A percentile compares a stretch with the other conserved stretches of the same genome.
These are phyloP conservation scores for Fusarium ramigenum DNA, from an alignment of 2,329 filamentous ascomycete species.

Conservation along the genomic window DNA sequence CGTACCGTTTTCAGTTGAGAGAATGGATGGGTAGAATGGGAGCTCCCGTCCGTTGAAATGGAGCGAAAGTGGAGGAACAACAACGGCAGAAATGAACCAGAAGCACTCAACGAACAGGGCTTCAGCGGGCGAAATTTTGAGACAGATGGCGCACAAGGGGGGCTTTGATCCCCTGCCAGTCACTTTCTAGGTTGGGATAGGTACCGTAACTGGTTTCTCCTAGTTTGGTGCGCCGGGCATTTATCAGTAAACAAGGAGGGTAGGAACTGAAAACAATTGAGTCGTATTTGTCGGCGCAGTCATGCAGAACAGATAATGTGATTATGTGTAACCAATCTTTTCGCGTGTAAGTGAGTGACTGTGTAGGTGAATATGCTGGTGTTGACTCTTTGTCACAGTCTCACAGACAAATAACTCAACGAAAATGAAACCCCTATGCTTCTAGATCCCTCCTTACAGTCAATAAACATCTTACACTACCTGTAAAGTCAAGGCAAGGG, in stretches of 20 bases:
- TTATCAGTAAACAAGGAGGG: slow-evolving; percentile 14
- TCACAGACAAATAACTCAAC: not conserved
- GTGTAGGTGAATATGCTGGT: not conserved
- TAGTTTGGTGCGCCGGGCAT: slow-evolving; percentile 25
- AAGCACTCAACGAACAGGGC: slow-evolving; percentile 15
- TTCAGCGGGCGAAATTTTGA: slow-evolving; percentile 29
- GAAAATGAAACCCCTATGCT: not conserved
- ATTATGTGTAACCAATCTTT: not conserved
- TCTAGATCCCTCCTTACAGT: not conserved
- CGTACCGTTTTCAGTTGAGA: slow-evolving; percentile 29
- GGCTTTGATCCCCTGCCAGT: slow-evolving; percentile 22
- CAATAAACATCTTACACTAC: not conserved
- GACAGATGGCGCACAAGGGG: slow-evolving; percentile 28
- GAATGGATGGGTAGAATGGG: not conserved
- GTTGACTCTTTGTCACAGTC: not conserved
- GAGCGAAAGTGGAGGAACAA: not conserved
- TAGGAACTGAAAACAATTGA: slow-evolving; percentile 2
- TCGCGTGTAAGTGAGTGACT: not conserved
- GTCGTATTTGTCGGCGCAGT: not conserved
- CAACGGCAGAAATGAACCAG: slow-evolving; percentile 18
- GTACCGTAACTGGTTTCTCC: slow-evolving; percentile 15
- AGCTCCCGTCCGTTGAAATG: slow-evolving; percentile 9
- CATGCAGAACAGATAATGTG: slow-evolving; percentile 3
- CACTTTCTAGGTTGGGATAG: slow-evolving; percentile 15
- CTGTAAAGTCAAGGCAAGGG: slow-evolving; percentile 2